Conservation (phyloP, 208 protist genomes). For the Trypanosoma cruzi region DNA sequence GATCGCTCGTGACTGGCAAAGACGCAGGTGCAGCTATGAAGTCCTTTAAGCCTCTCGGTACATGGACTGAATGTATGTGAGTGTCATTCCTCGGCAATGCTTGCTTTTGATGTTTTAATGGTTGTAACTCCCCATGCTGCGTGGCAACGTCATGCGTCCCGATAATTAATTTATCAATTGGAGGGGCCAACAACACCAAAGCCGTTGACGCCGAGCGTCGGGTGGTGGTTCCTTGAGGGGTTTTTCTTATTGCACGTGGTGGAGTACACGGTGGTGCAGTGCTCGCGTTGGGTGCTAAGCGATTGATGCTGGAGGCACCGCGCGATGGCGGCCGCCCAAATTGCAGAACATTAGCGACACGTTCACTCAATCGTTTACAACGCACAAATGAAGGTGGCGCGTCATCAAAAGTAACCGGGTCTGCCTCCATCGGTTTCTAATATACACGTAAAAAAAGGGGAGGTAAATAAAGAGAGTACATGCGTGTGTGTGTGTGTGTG, state of each 20-base stretch:
- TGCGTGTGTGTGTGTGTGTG: background rate
- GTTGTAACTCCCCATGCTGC: background rate
- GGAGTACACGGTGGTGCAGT: slow-evolving; percentile 29
- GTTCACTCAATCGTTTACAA: background rate
- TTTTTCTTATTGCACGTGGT: background rate
- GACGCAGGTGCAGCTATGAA: background rate
- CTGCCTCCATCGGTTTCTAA: background rate
- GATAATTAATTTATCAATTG: background rate
- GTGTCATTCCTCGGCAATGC: background rate
- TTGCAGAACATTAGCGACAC: slow-evolving; percentile 8
- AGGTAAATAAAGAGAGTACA: slow-evolving; percentile 5
- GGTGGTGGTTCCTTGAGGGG: background rate
- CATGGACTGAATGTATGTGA: background rate
- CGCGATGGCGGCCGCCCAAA: slow-evolving; percentile 15
- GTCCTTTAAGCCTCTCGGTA: background rate
- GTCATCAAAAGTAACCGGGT: background rate
- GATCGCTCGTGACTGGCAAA: background rate
- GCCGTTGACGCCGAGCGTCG: background rate
- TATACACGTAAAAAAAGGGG: slow-evolving; percentile 3
- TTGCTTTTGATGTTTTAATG: background rate
- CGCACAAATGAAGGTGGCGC: background rate
- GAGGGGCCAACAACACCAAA: background rate
- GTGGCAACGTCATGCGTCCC: background rate
- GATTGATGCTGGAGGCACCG: slow-evolving; percentile 15
- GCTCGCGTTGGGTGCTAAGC: slow-evolving; percentile 29